These are phyloP conservation scores for Boletus rufocinnamomeus DNA, from an alignment of 768 basidiomycete species.

Conservation along the genomic window DNA sequence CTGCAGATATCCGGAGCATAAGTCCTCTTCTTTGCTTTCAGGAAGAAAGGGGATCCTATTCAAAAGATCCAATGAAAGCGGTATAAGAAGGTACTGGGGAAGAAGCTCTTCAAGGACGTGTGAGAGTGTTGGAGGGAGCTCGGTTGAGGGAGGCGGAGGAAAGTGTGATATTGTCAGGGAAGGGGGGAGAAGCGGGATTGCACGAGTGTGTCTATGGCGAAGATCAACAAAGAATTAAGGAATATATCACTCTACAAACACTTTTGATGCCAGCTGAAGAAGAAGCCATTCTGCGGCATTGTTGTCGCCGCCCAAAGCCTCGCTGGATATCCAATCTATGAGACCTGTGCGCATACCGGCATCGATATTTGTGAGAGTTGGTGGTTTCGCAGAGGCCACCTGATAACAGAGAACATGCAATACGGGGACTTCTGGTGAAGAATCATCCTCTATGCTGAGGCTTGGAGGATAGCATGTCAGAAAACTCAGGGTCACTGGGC, in stretches of 20 bases:
- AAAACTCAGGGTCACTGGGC: neutral
- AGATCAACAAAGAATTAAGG: constrained; percentile 2
- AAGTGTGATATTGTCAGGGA: constrained; percentile 65
- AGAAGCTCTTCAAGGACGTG: constrained; percentile 59
- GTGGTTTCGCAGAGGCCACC: neutral
- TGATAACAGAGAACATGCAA: constrained; percentile 64
- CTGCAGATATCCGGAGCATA: constrained; percentile 75
- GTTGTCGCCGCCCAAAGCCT: constrained; percentile 66
- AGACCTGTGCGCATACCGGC: constrained; percentile 50
- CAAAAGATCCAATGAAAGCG: constrained; percentile 61
- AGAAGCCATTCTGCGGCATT: constrained; percentile 77
- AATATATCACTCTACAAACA: constrained; percentile 48
- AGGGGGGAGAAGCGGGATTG: constrained; percentile 65
- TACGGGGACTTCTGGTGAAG: constrained; percentile 52
- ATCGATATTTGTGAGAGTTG: constrained; percentile 10
- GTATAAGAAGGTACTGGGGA: constrained; percentile 54
- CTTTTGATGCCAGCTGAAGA: constrained; percentile 56
- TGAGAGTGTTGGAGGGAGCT: constrained; percentile 48
- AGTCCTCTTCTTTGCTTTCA: constrained; percentile 67
- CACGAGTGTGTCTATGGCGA: constrained; percentile 59
- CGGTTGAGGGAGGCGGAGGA: constrained; percentile 43
- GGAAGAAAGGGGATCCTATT: constrained; percentile 63
- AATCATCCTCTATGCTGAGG: constrained; percentile 40
- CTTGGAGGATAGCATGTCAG: constrained; percentile 34
- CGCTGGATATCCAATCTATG: constrained; percentile 71